A percentile compares a stretch with the other conserved stretches of the same genome.
Evolutionary conservation across 2,329 filamentous ascomycete genomes (phyloP).

Genomic region (Graphium sp.): DNA sequence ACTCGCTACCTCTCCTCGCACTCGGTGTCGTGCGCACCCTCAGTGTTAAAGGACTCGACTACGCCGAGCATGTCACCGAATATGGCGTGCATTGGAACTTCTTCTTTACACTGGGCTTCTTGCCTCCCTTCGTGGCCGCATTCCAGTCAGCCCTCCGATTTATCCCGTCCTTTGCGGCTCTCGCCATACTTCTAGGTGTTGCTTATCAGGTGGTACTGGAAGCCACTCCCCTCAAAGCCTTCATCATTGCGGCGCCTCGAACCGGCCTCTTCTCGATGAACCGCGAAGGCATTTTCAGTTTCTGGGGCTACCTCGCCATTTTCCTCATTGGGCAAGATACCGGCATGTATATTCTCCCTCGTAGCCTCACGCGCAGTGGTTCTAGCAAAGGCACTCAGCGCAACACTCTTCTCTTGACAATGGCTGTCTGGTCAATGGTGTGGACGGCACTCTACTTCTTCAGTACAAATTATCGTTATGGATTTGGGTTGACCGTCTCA

Average conservation of each 20-base stretch:
- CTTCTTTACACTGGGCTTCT: conserved; percentile 84
- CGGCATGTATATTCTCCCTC: conserved; percentile 63
- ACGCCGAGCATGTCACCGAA: conserved; percentile 92
- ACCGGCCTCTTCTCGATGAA: conserved; percentile 74
- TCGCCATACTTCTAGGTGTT: conserved; percentile 52
- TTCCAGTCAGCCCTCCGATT: conserved; percentile 56
- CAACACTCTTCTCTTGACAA: conserved; percentile 40
- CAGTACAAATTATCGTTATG: conserved; percentile 50
- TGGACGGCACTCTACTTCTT: conserved; percentile 59
- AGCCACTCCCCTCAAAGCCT: conserved; percentile 62
- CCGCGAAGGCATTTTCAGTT: conserved; percentile 88
- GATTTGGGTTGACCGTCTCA: conserved; percentile 62
- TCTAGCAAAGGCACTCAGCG: conserved; percentile 26
- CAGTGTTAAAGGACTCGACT: conserved; percentile 86
- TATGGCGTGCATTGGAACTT: conserved; percentile 99
- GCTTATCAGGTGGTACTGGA: conserved; percentile 64
- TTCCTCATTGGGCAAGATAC: conserved; percentile 79
- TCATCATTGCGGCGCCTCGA: conserved; percentile 67
- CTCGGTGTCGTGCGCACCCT: conserved; percentile 69
- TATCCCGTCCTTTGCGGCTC: conserved; percentile 59
- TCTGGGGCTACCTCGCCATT: conserved; percentile 84
- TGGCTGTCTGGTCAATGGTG: conserved; percentile 45
- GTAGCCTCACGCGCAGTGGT: conserved; percentile 26
- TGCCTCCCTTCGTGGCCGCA: conserved; percentile 77
- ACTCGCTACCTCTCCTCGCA: conserved; percentile 66